Percentiles rank a stretch among this genome's conserved stretches.
Conservation (phyloP, 208 protist genomes). For the Blechomonas ayalai region DNA sequence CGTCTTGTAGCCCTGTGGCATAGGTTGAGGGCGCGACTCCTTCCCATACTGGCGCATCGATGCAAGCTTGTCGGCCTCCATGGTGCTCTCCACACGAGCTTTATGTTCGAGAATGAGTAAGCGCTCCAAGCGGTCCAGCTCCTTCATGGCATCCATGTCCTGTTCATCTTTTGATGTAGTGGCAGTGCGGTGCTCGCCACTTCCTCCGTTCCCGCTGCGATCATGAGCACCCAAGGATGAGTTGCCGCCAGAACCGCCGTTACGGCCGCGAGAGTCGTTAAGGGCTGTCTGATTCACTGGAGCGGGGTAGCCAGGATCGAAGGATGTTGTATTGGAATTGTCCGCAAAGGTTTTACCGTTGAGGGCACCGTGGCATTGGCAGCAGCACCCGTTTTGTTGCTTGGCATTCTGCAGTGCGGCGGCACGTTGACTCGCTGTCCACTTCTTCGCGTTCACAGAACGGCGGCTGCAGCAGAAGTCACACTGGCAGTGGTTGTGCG, state of each 20-base stretch:
- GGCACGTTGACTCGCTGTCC: constrained; percentile 33
- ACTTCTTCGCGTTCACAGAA: constrained; percentile 71
- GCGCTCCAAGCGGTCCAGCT: constrained; percentile 81
- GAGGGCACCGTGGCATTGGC: constrained; percentile 32
- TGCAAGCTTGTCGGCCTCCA: constrained; percentile 50
- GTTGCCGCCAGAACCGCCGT: constrained; percentile 36
- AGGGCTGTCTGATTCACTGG: constrained; percentile 78
- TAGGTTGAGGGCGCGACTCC: constrained; percentile 25
- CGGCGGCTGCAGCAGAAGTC: constrained; percentile 82
- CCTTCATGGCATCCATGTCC: constrained; percentile 40
- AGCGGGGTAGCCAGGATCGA: constrained; percentile 65
- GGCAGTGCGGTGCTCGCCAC: background rate
- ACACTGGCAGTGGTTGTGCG: constrained; percentile 78
- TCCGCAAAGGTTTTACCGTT: constrained; percentile 10
- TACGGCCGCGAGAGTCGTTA: constrained; percentile 63
- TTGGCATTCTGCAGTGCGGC: constrained; percentile 14
- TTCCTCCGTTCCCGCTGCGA: background rate
- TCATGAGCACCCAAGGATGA: constrained; percentile 11
- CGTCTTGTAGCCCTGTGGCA: constrained; percentile 9
- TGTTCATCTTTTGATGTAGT: constrained; percentile 32
- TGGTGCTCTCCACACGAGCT: constrained; percentile 48
- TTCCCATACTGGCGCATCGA: constrained; percentile 23
- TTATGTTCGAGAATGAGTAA: constrained; percentile 87
- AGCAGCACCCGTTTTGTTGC: constrained; percentile 47
- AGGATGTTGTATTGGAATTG: constrained; percentile 14